These are phyloP conservation scores for Ophidiomyces ophidiicola DNA, from an alignment of 2,329 filamentous ascomycete species.

Conservation along the genomic window DNA sequence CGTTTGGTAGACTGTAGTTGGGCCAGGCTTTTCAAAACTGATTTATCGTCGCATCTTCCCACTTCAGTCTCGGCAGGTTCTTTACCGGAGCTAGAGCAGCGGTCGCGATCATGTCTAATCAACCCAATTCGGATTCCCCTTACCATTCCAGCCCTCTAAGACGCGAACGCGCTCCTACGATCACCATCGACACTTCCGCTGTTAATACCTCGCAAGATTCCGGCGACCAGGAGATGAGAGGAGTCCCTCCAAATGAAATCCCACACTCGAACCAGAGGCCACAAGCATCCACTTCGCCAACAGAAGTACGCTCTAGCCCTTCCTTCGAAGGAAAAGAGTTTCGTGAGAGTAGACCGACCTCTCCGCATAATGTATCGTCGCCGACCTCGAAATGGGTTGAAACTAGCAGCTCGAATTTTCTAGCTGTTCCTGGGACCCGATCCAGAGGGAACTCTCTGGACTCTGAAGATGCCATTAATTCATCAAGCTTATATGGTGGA, in stretches of 20 bases:
- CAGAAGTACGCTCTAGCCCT: slow-evolving; percentile 1
- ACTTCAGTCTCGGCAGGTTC: background rate
- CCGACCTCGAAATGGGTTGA: slow-evolving; percentile 44
- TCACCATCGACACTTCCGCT: slow-evolving; percentile 46
- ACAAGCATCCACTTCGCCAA: background rate
- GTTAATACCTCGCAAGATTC: slow-evolving; percentile 27
- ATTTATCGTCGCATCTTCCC: too few relatives aligned
- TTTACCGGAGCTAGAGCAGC: background rate
- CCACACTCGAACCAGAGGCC: background rate
- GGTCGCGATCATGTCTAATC: slow-evolving; percentile 4
- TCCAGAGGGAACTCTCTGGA: slow-evolving; percentile 55
- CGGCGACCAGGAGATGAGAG: background rate
- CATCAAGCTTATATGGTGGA: slow-evolving; percentile 42
- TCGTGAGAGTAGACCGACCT: slow-evolving; percentile 48
- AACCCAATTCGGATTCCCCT: slow-evolving; percentile 18
- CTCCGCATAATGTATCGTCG: slow-evolving; percentile 56
- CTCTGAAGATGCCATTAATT: slow-evolving; percentile 45
- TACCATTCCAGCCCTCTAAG: slow-evolving; percentile 26
- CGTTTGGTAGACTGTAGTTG: too few relatives aligned
- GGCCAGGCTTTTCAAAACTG: too few relatives aligned
- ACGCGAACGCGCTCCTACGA: slow-evolving; percentile 40
- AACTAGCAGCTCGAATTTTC: slow-evolving; percentile 42
- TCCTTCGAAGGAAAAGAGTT: slow-evolving; percentile 4
- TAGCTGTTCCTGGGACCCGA: slow-evolving; percentile 51
- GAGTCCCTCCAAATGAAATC: slow-evolving; percentile 5